phyloP scores from a whole-genome alignment of 495 filamentous ascomycete species.

The Cercophora sp. region DNA sequence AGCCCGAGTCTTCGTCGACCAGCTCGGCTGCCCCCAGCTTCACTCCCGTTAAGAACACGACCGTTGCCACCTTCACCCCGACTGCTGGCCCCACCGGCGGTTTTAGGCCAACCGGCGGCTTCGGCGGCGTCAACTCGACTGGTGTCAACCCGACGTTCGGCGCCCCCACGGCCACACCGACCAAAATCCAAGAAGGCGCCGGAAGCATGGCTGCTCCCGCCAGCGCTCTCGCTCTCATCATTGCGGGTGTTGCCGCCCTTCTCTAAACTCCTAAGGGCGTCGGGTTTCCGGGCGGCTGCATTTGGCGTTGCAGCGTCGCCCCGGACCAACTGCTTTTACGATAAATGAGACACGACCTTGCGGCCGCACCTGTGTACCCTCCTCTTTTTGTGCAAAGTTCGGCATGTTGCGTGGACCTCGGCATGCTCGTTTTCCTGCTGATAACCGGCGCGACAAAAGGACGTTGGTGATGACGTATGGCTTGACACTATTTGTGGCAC shows the following conservation, averaged over 20 bases:
- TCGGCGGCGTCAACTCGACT: constrained; percentile 18
- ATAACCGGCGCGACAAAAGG: constrained; percentile 12
- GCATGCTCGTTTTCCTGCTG: constrained; percentile 7
- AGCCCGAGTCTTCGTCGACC: constrained; percentile 24
- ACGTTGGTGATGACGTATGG: constrained; percentile 12
- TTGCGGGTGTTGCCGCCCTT: constrained; percentile 28
- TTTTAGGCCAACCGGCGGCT: too few species aligned
- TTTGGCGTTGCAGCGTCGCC: too few species aligned
- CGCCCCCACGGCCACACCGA: constrained; percentile 13
- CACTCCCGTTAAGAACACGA: constrained; percentile 18
- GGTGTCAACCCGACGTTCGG: constrained; percentile 6
- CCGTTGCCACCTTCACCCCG: constrained; percentile 4
- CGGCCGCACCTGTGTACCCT: constrained; percentile 15
- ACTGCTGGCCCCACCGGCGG: constrained; percentile 2
- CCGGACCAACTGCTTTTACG: constrained; percentile 31
- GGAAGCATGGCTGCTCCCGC: constrained; percentile 22
- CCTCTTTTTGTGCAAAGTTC: constrained; percentile 28
- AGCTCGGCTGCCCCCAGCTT: constrained; percentile 17
- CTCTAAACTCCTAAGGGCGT: constrained; percentile 31
- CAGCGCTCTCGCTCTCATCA: constrained; percentile 22
- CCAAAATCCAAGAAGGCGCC: constrained; percentile 16
- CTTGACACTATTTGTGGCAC: constrained; percentile 15
- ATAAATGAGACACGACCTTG: constrained; percentile 38
- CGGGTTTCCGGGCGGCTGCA: constrained; percentile 13
- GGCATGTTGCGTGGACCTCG: constrained; percentile 22